Percentiles rank a stretch among this genome's conserved stretches.
These are phyloP conservation scores for Chlamydomonas incerta DNA, from an alignment of 139 green algal genomes.

Conservation along the genomic window DNA sequence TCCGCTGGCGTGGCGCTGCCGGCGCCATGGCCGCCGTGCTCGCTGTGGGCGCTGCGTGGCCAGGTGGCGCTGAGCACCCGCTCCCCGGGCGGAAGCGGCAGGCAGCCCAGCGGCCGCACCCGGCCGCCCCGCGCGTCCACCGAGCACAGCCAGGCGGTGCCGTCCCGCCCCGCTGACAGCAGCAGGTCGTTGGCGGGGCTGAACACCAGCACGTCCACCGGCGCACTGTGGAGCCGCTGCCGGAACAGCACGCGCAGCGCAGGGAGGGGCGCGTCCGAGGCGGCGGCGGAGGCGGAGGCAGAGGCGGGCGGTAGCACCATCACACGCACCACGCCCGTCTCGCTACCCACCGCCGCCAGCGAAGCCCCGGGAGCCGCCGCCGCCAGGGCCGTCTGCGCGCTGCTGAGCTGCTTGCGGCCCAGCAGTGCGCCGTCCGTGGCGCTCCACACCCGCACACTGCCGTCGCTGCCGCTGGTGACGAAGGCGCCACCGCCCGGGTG, in stretches of 20 bases:
- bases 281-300: background rate
- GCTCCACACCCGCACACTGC: constrained; percentile 57
- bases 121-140: constrained; percentile 4
- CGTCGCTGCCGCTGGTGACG: constrained; percentile 54
- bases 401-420: constrained; percentile 33
- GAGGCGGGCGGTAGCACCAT: constrained; percentile 10
- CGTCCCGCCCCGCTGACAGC: constrained; percentile 38
- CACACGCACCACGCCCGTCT: constrained; percentile 61
- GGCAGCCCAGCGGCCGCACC: constrained; percentile 27
- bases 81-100: constrained; percentile 6
- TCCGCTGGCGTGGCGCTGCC: background rate
- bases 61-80: constrained; percentile 36
- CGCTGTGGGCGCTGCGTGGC: constrained; percentile 15
- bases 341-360: constrained; percentile 54
- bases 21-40: background rate
- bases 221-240: constrained; percentile 34
- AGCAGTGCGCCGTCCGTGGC: constrained; percentile 24
- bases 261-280: background rate
- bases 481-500: constrained; percentile 46
- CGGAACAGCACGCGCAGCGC: constrained; percentile 34
- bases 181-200: constrained; percentile 45
- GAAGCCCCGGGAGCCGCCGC: background rate
- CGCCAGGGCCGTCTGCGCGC: constrained; percentile 20
- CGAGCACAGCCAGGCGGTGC: constrained; percentile 40
- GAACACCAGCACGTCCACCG: constrained; percentile 35